Conservation (phyloP, 352 stramenopile genomes). For the Phytopythium boreale region DNA sequence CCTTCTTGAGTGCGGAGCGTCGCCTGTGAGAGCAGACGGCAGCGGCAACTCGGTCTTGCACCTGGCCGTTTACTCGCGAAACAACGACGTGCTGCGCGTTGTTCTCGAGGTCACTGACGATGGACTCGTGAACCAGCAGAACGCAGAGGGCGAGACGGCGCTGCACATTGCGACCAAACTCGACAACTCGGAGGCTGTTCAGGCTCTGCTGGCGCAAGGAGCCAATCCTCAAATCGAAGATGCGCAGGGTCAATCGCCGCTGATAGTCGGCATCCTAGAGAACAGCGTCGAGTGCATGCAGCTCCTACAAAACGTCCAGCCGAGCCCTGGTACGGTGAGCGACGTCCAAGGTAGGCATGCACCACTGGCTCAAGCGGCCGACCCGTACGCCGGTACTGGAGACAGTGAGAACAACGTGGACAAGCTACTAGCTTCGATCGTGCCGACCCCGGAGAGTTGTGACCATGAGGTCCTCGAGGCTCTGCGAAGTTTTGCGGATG, state of each 20-base stretch:
- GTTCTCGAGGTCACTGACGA: conserved; percentile 62
- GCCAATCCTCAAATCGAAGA: conserved; percentile 48
- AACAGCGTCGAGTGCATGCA: conserved; percentile 68
- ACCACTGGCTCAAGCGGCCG: not conserved
- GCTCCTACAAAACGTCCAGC: conserved; percentile 38
- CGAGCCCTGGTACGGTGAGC: not conserved
- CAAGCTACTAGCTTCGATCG: conserved; percentile 4
- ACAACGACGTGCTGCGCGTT: conserved; percentile 68
- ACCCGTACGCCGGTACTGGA: not conserved
- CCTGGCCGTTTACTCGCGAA: conserved; percentile 73
- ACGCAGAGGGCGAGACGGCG: conserved; percentile 86
- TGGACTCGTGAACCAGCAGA: conserved; percentile 82
- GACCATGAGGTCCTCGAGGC: conserved; percentile 3
- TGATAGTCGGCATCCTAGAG: conserved; percentile 70
- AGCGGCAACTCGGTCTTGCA: conserved; percentile 88
- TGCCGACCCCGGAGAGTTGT: not conserved
- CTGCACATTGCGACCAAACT: conserved; percentile 81
- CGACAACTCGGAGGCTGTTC: conserved; percentile 38
- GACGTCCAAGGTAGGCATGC: not conserved
- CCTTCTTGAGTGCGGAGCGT: conserved; percentile 42
- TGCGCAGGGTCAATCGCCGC: conserved; percentile 47
- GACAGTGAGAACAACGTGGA: conserved; percentile 17
- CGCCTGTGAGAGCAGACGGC: conserved; percentile 71
- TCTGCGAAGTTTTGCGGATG: conserved; percentile 2
- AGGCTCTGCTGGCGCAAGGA: conserved; percentile 35